Percentiles rank a stretch among this genome's conserved stretches.
Conservation (phyloP, 2,329 filamentous ascomycete species). For the Aureobasidium vineae region DNA sequence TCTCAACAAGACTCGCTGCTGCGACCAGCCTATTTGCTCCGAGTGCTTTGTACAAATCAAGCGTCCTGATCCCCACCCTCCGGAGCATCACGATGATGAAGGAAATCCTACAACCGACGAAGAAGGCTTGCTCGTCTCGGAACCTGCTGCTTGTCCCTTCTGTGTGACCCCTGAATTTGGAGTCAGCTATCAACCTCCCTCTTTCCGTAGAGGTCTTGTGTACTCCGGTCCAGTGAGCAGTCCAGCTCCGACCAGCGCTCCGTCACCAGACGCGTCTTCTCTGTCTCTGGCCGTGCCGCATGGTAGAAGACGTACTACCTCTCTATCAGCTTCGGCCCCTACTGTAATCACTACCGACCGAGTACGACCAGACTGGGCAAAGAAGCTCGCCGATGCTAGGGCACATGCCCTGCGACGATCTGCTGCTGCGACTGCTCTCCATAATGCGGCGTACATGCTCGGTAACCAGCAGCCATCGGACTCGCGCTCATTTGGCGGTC, state of each 20-base stretch:
- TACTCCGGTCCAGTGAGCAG: constrained; percentile 51
- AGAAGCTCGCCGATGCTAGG: constrained; percentile 80
- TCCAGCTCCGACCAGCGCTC: constrained; percentile 53
- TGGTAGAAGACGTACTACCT: constrained; percentile 60
- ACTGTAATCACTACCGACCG: constrained; percentile 90
- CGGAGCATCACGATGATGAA: constrained; percentile 64
- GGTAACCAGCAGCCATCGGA: constrained; percentile 52
- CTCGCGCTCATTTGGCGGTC: constrained; percentile 51
- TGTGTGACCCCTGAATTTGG: constrained; percentile 95
- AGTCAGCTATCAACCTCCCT: constrained; percentile 87
- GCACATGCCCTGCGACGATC: constrained; percentile 82
- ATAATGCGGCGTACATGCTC: constrained; percentile 92
- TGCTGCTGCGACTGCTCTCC: constrained; percentile 88
- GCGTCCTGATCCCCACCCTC: constrained; percentile 83
- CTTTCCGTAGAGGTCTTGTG: constrained; percentile 78
- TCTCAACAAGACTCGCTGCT: constrained; percentile 90
- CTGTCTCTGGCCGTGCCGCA: constrained; percentile 62
- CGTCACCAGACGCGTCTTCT: constrained; percentile 80
- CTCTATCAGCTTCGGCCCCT: constrained; percentile 77
- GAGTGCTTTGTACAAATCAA: constrained; percentile 99
- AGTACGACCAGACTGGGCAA: constrained; percentile 90
- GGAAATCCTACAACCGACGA: constrained; percentile 44
- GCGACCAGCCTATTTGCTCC: constrained; percentile 93
- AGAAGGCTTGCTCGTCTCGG: constrained; percentile 72
- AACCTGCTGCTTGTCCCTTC: constrained; percentile 89